Evolutionary conservation across 1,139 yeast species (phyloP).

Genomic region (Hyphopichia khmerensis): DNA sequence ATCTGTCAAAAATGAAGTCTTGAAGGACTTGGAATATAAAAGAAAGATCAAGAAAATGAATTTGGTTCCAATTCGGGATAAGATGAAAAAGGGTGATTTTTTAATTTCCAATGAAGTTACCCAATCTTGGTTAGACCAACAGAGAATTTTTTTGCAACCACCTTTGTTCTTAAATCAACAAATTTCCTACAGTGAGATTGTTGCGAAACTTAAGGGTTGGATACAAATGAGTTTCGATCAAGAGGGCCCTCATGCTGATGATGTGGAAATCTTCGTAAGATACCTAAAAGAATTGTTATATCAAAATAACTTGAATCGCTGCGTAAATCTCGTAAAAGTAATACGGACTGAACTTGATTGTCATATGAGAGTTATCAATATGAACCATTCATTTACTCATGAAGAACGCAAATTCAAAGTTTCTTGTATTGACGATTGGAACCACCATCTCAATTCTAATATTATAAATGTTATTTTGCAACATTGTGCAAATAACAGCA

Average conservation of each 20-base stretch:
- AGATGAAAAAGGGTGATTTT: background rate
- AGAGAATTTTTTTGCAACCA: conserved; percentile 17
- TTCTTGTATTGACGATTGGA: conserved; percentile 3
- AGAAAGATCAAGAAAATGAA: conserved; percentile 27
- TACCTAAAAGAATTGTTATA: conserved; percentile 22
- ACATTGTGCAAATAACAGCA: conserved; percentile 6
- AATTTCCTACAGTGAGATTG: conserved; percentile 32
- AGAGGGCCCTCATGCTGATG: conserved; percentile 61
- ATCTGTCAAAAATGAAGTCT: conserved; percentile 38
- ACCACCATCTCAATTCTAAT: background rate
- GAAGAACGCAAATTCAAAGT: background rate
- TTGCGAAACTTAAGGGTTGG: conserved; percentile 47
- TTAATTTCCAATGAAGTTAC: conserved; percentile 13
- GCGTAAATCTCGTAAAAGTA: conserved; percentile 19
- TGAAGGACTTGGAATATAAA: conserved; percentile 37
- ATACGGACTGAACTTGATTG: conserved; percentile 16
- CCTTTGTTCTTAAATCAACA: conserved; percentile 38
- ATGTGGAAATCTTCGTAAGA: conserved; percentile 38
- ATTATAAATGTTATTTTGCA: background rate
- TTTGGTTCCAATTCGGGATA: conserved; percentile 23
- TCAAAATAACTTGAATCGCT: conserved; percentile 18
- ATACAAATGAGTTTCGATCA: conserved; percentile 38
- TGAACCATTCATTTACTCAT: background rate
- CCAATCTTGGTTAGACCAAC: conserved; percentile 24
- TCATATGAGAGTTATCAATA: conserved; percentile 11